Percentiles rank a stretch among this genome's conserved stretches.
These are phyloP conservation scores for Lasiodiplodia citricola DNA, from an alignment of 2,329 filamentous ascomycete species.

Conservation along the genomic window DNA sequence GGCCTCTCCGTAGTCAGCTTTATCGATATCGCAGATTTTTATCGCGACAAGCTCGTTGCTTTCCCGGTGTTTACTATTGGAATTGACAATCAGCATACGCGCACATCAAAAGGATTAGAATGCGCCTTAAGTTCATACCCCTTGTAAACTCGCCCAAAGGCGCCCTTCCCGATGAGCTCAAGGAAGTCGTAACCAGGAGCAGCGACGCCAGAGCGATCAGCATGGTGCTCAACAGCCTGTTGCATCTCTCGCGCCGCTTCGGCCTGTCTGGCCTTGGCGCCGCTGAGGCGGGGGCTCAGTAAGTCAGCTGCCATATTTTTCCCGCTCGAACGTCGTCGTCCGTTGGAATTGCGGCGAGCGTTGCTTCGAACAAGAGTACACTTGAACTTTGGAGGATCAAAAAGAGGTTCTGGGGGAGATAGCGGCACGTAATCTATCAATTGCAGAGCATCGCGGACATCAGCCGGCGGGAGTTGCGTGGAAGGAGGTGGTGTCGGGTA, in stretches of 20 bases:
- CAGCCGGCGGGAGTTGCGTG: constrained; percentile 1
- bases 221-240: constrained; percentile 65
- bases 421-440: not conserved
- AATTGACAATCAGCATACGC: constrained; percentile 30
- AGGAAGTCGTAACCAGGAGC: constrained; percentile 70
- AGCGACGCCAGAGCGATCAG: constrained; percentile 63
- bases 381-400: not conserved
- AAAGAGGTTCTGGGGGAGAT: constrained; percentile 7
- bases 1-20: constrained; percentile 62
- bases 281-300: constrained; percentile 19
- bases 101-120: not conserved
- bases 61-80: constrained; percentile 43
- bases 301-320: constrained; percentile 14
- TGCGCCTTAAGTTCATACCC: constrained; percentile 46
- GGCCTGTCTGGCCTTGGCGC: constrained; percentile 64
- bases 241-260: constrained; percentile 76
- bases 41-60: constrained; percentile 67
- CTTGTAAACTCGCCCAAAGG: constrained; percentile 77
- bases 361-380: constrained; percentile 19
- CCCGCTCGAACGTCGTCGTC: constrained; percentile 16
- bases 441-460: constrained; percentile 12
- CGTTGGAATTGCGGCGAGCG: constrained; percentile 9
- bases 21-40: constrained; percentile 86
- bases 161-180: constrained; percentile 77
- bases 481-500: constrained; percentile 20